Conservation (phyloP, 2,329 filamentous ascomycete genomes). For the Elsinoe perseae region DNA sequence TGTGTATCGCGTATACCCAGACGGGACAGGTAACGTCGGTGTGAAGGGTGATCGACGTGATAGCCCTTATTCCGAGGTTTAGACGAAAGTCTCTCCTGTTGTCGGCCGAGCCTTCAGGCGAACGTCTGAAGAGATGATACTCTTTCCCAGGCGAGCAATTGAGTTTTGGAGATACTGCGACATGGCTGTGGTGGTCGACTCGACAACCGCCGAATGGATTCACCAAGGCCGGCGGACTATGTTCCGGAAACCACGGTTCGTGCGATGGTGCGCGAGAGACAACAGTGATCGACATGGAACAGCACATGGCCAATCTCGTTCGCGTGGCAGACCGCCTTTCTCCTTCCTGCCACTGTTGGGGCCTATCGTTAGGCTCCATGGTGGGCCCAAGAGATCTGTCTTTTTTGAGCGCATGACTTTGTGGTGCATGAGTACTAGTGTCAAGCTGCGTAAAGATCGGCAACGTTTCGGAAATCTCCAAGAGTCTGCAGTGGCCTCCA, state of each 20-base stretch:
- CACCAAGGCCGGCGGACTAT: slow-evolving; percentile 11
- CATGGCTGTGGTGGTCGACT: slow-evolving; percentile 2
- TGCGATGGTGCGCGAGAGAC: slow-evolving; percentile 13
- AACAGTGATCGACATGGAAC: slow-evolving; percentile 12
- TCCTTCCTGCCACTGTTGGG: neutral
- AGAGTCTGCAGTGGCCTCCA: too few relatives aligned
- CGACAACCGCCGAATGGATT: neutral
- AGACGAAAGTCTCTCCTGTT: neutral
- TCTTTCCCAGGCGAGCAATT: slow-evolving; percentile 7
- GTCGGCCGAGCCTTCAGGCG: neutral
- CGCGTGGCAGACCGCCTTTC: slow-evolving; percentile 12
- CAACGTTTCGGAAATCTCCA: slow-evolving; percentile 11
- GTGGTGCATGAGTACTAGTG: neutral
- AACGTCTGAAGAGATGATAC: neutral
- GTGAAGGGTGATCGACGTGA: neutral
- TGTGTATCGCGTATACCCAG: neutral
- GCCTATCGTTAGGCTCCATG: neutral
- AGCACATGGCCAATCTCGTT: slow-evolving; percentile 14
- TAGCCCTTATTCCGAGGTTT: slow-evolving; percentile 10
- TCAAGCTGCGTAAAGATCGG: slow-evolving; percentile 1
- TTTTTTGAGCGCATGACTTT: neutral
- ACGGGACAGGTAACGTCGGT: neutral
- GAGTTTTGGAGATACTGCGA: slow-evolving; percentile 3
- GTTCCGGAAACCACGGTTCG: slow-evolving; percentile 14
- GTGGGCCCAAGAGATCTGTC: slow-evolving; percentile 3